phyloP scores from a whole-genome alignment of 805 yeast genomes.

The Saccharomyces kudriavzevii region DNA sequence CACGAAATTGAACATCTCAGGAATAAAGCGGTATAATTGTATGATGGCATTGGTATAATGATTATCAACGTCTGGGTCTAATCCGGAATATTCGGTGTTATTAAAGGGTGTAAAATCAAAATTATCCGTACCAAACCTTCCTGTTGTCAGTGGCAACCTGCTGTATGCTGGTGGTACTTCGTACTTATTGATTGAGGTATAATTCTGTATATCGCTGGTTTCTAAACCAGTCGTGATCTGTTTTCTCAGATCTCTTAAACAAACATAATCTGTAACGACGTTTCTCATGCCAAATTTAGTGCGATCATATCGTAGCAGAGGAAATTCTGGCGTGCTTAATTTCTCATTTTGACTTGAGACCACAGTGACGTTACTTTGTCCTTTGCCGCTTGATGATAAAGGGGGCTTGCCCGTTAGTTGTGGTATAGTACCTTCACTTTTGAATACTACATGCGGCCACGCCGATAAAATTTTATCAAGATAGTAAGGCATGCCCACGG shows the following conservation, averaged over 20 bases:
- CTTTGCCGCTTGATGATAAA: constrained; percentile 7
- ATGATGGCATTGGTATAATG: constrained; percentile 69
- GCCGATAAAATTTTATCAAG: constrained; percentile 68
- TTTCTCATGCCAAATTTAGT: constrained; percentile 52
- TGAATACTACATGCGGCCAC: constrained; percentile 63
- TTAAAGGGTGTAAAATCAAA: constrained; percentile 87
- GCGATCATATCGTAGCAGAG: constrained; percentile 46
- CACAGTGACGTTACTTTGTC: background rate
- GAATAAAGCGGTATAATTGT: constrained; percentile 72
- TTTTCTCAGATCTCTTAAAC: constrained; percentile 28
- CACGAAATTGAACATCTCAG: constrained; percentile 61
- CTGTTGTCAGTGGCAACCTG: constrained; percentile 68
- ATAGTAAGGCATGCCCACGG: constrained; percentile 83
- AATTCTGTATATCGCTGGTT: constrained; percentile 15
- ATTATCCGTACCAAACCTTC: constrained; percentile 87
- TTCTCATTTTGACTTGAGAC: constrained; percentile 2
- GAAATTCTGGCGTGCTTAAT: constrained; percentile 30
- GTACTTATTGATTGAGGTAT: constrained; percentile 27
- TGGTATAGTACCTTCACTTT: constrained; percentile 55
- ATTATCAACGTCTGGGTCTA: constrained; percentile 81
- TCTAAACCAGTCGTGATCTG: constrained; percentile 10
- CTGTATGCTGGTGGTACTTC: constrained; percentile 67
- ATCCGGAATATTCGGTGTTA: constrained; percentile 63
- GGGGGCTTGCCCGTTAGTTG: constrained; percentile 38
- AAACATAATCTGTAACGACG: constrained; percentile 36